Conservation (phyloP, 805 yeast genomes). For the Wickerhamomyces chambardii region DNA sequence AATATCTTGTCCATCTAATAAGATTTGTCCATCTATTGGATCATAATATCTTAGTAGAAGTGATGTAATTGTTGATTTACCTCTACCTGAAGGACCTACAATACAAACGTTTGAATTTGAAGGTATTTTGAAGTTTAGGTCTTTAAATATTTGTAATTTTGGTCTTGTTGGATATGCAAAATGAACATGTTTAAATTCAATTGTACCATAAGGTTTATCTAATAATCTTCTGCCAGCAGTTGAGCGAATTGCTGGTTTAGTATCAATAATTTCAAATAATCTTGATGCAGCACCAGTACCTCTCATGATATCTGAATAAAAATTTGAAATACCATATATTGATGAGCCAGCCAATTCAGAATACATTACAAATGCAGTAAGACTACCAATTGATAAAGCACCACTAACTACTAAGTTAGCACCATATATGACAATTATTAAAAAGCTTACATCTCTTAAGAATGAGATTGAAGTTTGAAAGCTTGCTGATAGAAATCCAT, state of each 20-base stretch:
- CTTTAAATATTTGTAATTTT: constrained; percentile 43
- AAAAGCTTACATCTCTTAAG: constrained; percentile 75
- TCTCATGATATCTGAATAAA: constrained; percentile 94
- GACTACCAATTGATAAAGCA: constrained; percentile 75
- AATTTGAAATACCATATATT: constrained; percentile 85
- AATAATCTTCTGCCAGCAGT: constrained; percentile 45
- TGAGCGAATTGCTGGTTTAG: constrained; percentile 62
- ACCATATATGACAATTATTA: constrained; percentile 73
- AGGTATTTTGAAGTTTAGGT: constrained; percentile 37
- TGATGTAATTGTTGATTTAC: constrained; percentile 75
- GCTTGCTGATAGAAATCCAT: constrained; percentile 72
- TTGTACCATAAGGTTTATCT: constrained; percentile 28
- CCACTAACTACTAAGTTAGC: constrained; percentile 74
- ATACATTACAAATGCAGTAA: constrained; percentile 90
- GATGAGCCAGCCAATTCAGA: constrained; percentile 92
- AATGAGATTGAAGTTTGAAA: constrained; percentile 74
- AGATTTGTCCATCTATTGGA: constrained; percentile 35
- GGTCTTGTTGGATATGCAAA: constrained; percentile 90
- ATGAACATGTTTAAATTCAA: constrained; percentile 55
- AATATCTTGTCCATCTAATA: constrained; percentile 45
- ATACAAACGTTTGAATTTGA: constrained; percentile 61
- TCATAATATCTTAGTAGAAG: constrained; percentile 50
- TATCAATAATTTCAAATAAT: constrained; percentile 77
- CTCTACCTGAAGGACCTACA: constrained; percentile 85
- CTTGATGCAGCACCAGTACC: constrained; percentile 96